Base-by-base conservation (phyloP, 352 stramenopile genomes). In the Poterioochromonas sp. region DNA sequence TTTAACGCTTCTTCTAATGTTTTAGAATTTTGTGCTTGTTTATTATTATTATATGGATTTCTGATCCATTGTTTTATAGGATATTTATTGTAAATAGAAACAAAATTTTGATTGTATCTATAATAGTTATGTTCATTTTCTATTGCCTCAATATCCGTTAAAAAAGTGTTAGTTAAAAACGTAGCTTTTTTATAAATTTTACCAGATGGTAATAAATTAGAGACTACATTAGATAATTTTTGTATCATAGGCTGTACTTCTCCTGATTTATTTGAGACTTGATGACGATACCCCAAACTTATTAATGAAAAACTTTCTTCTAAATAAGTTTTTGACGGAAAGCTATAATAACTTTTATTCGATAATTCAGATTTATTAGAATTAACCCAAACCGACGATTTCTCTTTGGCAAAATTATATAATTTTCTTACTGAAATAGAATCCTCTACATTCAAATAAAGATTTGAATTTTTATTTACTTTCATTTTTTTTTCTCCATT, bases 401-500 rank as follows among this genome's bases (percentile, higher is more conserved):
- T 68, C 58, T 68, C 58, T 68, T 68, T 68, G 58, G 60, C 68
- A 73, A 43, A 79, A 80, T 53, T 47, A 34, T 80, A 79, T 68
- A 79, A 80, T 79, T 80, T 79, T 68, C 58, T 68, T 68, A 68
- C 58, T 68, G 58, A 68, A 68, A 68, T 68, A 68, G 58, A 68
- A 68, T 68, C 58, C 58, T 68, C 58, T 68, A 68, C 58, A 68
- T 68, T 68, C 58, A 68, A 68, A 68, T 68, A 68, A 68, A 68
- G 58, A 68, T 68, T 68, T 68, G 58, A 68, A 68, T 68, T 68
- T 68, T 68, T 68, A 68, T 68, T 68, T 68, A 68, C 58, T 68
- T 68, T 68, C 58, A 68, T 68, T 68, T 68, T 68, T 80, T 80
- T 77, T 80, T 80, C 69, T 76, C 32, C 70, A 71, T 60, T 79